Evolutionary conservation across 1,284 basidiomycete species (phyloP), one percentile per base, ranked within the genome.

Genomic region (Melampsora americana): DNA sequence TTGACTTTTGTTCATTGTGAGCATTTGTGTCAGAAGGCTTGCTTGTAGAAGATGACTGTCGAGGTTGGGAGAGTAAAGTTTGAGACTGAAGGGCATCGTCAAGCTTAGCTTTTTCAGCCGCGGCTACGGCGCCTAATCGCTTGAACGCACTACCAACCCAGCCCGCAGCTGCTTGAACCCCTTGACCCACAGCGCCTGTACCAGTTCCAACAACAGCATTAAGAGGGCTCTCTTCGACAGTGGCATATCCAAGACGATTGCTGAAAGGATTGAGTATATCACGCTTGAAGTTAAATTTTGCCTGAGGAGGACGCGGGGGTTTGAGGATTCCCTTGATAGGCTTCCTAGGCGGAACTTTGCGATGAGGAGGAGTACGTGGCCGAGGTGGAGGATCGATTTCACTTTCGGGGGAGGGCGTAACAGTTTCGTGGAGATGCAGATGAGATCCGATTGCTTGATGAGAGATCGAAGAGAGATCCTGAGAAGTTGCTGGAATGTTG

Each of bases 191-290:
- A 26, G 75, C 44, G 61, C 28, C 53, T 30, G 65, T 69, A 20
- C 61, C 66, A 11, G 50, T 39, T 32, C 71, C 75, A 1, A 61
- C 65, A 42, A 69, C 68, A 30, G 62, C 76, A 28, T 53, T 46
- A 32, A 28, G 44, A 30, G 53, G 59, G 28, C 59, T 69, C 39
- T 76, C 73, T 26, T 70, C 64, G 46, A 62, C 32, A 30, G 66
- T 59, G 18, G 78, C 77, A 74, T 78, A 77, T 23, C 75, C 73
- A 28, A 78, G 65, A 18, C 71, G 64, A 26, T 32, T 67, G 66
- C 66, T 79, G 60, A 80, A 67, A 3, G 80, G 78, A 20, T 78
- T 77, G 23, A 80, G 75, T 35, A 80, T 78, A 77, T 80, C 80
- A 44, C 80, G 79, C 11, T 77, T 70, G 67, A 80, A 80, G 46